These are phyloP conservation scores for Candida glucosophila DNA, from an alignment of 1,139 yeast species.

Conservation along the genomic window DNA sequence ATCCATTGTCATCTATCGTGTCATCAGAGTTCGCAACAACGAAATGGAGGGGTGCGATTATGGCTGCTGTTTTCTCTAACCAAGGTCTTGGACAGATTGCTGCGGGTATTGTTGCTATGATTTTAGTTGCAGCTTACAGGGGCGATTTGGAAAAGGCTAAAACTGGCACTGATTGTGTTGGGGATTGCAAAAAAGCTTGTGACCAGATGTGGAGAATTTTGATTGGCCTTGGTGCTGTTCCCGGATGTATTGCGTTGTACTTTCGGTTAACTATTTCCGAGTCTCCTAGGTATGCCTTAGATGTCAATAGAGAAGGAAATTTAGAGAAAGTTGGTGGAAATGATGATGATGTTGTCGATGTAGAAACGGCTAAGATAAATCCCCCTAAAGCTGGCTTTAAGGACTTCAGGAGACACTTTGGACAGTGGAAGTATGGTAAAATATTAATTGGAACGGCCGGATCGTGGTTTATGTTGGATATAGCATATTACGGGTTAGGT, in stretches of 20 bases:
- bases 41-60: constrained; percentile 93
- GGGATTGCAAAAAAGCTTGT: constrained; percentile 60
- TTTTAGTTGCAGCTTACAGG: constrained; percentile 68
- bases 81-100: constrained; percentile 88
- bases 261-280: constrained; percentile 90
- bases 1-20: constrained; percentile 90
- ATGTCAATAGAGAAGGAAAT: constrained; percentile 53
- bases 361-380: constrained; percentile 33
- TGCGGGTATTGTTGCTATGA: constrained; percentile 76
- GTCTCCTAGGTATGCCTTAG: constrained; percentile 83
- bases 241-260: constrained; percentile 75
- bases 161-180: constrained; percentile 50
- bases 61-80: constrained; percentile 89
- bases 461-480: constrained; percentile 93
- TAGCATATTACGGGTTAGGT: constrained; percentile 88
- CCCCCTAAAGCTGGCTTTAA: constrained; percentile 52
- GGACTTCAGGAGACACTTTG: constrained; percentile 65
- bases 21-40: constrained; percentile 86
- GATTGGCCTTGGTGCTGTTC: constrained; percentile 83
- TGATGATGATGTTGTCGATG: constrained; percentile 42
- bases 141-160: constrained; percentile 42
- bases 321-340: constrained; percentile 43
- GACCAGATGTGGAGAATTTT: constrained; percentile 93
- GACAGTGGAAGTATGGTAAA: constrained; percentile 84
- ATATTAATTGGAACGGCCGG: constrained; percentile 89